Conservation (phyloP, 768 basidiomycete genomes). For the Tricholoma furcatifolium region DNA sequence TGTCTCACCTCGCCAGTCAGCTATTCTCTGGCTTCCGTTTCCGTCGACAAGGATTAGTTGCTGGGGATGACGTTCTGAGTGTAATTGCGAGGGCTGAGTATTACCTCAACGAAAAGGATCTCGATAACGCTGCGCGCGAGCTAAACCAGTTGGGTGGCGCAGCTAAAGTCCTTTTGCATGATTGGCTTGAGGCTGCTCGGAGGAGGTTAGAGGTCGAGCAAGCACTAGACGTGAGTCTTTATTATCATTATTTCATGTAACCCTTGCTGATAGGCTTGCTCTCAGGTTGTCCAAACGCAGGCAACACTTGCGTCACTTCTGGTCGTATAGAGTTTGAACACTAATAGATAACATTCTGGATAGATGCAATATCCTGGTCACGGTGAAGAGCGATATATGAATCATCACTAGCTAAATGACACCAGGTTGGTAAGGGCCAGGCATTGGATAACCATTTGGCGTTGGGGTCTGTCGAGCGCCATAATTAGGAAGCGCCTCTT, state of each 20-base stretch:
- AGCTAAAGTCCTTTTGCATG: constrained; percentile 67
- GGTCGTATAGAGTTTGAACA: constrained; percentile 52
- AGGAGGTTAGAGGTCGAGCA: constrained; percentile 88
- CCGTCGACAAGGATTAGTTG: constrained; percentile 73
- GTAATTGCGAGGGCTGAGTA: constrained; percentile 88
- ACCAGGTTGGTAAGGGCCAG: neutral
- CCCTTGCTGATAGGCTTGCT: constrained; percentile 3
- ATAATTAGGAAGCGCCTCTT: neutral
- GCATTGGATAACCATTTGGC: neutral
- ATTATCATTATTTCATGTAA: neutral
- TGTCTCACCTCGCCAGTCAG: constrained; percentile 84
- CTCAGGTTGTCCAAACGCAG: constrained; percentile 77
- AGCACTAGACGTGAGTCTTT: constrained; percentile 72
- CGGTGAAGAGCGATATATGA: neutral
- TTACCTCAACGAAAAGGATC: constrained; percentile 87
- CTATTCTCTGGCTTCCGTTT: constrained; percentile 76
- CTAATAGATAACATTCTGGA: constrained; percentile 17
- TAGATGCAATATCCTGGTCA: neutral
- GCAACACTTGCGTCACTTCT: constrained; percentile 81
- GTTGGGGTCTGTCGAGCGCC: neutral
- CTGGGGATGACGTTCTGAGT: constrained; percentile 83
- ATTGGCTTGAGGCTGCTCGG: constrained; percentile 92
- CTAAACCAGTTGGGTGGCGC: constrained; percentile 88
- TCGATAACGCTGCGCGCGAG: constrained; percentile 87
- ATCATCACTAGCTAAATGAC: neutral